phyloP scores from a whole-genome alignment of 148 eudicot species.

The Camellia granthamiana region DNA sequence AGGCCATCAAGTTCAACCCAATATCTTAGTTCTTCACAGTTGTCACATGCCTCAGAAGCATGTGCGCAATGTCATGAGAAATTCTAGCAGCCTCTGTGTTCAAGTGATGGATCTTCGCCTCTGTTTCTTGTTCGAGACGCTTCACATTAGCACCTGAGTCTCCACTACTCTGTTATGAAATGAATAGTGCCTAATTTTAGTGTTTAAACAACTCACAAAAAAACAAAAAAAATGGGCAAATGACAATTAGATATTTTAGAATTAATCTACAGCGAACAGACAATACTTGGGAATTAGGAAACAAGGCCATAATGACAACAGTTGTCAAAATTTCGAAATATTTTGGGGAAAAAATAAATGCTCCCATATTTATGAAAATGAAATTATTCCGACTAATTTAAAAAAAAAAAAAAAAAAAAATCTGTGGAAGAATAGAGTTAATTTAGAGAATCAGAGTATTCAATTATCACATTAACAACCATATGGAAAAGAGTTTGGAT shows the following conservation, averaged over 20 bases:
- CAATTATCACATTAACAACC: not conserved
- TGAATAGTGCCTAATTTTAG: not conserved
- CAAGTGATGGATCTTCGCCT: conserved; percentile 60
- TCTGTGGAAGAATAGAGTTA: not conserved
- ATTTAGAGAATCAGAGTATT: not conserved
- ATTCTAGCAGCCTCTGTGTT: conserved; percentile 63
- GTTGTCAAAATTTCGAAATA: not conserved
- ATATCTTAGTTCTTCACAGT: conserved; percentile 57
- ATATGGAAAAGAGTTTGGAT: not conserved
- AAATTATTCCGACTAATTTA: not conserved
- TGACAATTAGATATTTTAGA: not conserved
- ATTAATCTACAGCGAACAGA: not conserved
- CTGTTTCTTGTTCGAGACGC: conserved; percentile 87
- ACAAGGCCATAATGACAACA: not conserved
- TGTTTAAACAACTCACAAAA: not conserved
- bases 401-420: not conserved
- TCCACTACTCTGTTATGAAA: conserved; percentile 71
- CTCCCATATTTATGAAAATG: not conserved
- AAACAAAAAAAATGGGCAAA: not conserved
- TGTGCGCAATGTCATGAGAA: conserved; percentile 71
- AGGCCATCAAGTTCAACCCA: not conserved
- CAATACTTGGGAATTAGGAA: not conserved
- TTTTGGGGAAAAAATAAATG: not conserved
- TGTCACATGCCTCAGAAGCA: conserved; percentile 85
- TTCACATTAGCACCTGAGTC: conserved; percentile 98